A percentile compares a stretch with the other conserved stretches of the same genome.
phyloP scores from a whole-genome alignment of 257 asterid genomes.

The Nicotiana undulata region DNA sequence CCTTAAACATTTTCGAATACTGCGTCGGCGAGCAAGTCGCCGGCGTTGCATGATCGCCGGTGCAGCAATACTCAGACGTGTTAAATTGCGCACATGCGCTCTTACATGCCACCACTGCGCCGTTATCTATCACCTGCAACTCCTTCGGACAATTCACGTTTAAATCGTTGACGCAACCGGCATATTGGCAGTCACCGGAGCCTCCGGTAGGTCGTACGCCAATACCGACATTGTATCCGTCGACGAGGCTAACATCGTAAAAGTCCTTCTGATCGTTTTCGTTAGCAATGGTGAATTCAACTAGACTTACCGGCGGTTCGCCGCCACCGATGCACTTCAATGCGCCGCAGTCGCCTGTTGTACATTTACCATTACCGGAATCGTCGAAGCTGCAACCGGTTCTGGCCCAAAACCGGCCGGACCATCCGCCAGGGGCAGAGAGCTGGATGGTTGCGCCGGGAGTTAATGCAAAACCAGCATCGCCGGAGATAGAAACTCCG shows the following conservation, averaged over 20 bases:
- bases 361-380: slow-evolving; percentile 55
- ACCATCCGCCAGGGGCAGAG: slow-evolving; percentile 73
- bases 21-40: slow-evolving; percentile 56
- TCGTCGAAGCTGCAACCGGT: slow-evolving; percentile 61
- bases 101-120: slow-evolving; percentile 68
- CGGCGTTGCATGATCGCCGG: slow-evolving; percentile 63
- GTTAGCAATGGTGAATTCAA: slow-evolving; percentile 58
- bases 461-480: slow-evolving; percentile 55
- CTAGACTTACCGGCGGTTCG: slow-evolving; percentile 60
- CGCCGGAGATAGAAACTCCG: slow-evolving; percentile 54
- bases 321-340: slow-evolving; percentile 65
- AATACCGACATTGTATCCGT: slow-evolving; percentile 71
- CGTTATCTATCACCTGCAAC: slow-evolving; percentile 37
- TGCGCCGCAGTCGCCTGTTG: slow-evolving; percentile 65
- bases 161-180: slow-evolving; percentile 54
- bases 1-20: slow-evolving; percentile 64
- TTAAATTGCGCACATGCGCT: slow-evolving; percentile 67
- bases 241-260: slow-evolving; percentile 88
- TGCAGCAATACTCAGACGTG: slow-evolving; percentile 71
- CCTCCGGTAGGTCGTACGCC: slow-evolving; percentile 54
- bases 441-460: slow-evolving; percentile 59
- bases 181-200: slow-evolving; percentile 53
- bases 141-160: slow-evolving; percentile 50
- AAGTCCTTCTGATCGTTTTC: slow-evolving; percentile 36
- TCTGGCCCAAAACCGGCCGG: slow-evolving; percentile 94